phyloP scores from a whole-genome alignment of 148 eudicot species.

The Rhododendron molle region DNA sequence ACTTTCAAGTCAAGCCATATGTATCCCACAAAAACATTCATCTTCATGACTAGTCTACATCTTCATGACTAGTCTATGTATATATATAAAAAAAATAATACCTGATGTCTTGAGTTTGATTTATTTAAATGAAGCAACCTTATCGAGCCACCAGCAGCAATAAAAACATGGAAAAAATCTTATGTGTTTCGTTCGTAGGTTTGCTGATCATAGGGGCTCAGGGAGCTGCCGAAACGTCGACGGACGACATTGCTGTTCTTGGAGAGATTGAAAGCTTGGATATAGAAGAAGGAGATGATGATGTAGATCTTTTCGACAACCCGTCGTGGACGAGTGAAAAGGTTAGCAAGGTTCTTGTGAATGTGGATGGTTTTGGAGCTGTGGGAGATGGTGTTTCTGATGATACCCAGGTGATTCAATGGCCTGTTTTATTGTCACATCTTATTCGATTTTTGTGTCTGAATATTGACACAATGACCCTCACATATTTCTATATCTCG shows the following conservation, averaged over 20 bases:
- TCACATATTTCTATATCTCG: neutral
- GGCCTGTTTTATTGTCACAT: neutral
- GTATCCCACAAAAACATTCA: neutral
- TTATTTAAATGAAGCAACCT: neutral
- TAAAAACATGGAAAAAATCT: neutral
- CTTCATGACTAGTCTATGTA: neutral
- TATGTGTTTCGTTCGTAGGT: neutral
- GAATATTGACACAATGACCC: neutral
- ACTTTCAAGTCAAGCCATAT: neutral
- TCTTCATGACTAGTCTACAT: neutral
- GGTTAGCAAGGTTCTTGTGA: slow-evolving; percentile 55
- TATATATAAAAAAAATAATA: neutral
- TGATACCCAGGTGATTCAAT: slow-evolving; percentile 40
- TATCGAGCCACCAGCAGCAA: neutral
- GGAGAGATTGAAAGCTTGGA: slow-evolving; percentile 47
- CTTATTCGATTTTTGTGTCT: neutral
- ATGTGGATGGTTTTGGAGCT: slow-evolving; percentile 87
- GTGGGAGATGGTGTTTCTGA: slow-evolving; percentile 84
- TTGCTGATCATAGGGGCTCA: neutral
- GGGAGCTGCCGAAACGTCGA: neutral
- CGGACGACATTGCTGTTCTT: neutral
- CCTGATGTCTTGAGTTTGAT: neutral
- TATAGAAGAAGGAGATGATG: slow-evolving; percentile 35
- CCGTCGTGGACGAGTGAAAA: slow-evolving; percentile 38
- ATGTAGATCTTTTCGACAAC: slow-evolving; percentile 25